Conservation (phyloP, 257 asterid species). For the Jacaranda mimosifolia region DNA sequence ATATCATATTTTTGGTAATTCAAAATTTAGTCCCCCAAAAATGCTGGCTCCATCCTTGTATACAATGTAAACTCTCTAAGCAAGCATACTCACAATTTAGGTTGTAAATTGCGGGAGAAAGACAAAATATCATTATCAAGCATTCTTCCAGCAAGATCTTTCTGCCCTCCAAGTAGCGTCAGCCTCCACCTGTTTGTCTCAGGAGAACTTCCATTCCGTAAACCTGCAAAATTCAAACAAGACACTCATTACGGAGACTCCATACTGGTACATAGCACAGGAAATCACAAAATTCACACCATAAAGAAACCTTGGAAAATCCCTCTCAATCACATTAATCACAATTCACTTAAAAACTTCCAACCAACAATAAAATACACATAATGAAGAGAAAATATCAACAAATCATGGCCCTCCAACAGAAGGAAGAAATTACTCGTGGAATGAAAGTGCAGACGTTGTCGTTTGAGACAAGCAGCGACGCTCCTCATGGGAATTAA, state of each 20-base stretch:
- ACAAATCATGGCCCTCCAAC: neutral
- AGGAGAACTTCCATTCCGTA: conserved; percentile 40
- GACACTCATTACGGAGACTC: neutral
- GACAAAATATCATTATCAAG: conserved; percentile 31
- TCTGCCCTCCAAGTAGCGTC: conserved; percentile 41
- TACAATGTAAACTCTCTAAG: conserved; percentile 24
- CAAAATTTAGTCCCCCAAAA: too few species aligned
- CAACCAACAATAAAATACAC: conserved; percentile 1
- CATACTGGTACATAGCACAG: neutral
- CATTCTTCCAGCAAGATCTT: conserved; percentile 37
- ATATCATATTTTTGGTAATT: too few species aligned
- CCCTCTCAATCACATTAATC: conserved; percentile 16
- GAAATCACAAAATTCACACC: conserved; percentile 28
- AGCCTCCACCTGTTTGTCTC: conserved; percentile 49
- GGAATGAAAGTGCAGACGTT: conserved; percentile 44
- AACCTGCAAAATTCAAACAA: conserved; percentile 40
- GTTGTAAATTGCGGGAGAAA: conserved; percentile 37
- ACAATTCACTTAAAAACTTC: neutral
- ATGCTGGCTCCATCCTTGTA: too few species aligned
- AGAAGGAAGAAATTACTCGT: conserved; percentile 46
- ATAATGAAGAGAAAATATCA: neutral
- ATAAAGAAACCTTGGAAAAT: neutral
- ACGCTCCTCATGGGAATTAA: conserved; percentile 52
- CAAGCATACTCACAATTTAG: conserved; percentile 47
- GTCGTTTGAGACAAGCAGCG: conserved; percentile 47